Percentiles rank a stretch among this genome's conserved stretches.
These are phyloP conservation scores for Cornus florida DNA, from an alignment of 148 eudicot species.

Conservation along the genomic window DNA sequence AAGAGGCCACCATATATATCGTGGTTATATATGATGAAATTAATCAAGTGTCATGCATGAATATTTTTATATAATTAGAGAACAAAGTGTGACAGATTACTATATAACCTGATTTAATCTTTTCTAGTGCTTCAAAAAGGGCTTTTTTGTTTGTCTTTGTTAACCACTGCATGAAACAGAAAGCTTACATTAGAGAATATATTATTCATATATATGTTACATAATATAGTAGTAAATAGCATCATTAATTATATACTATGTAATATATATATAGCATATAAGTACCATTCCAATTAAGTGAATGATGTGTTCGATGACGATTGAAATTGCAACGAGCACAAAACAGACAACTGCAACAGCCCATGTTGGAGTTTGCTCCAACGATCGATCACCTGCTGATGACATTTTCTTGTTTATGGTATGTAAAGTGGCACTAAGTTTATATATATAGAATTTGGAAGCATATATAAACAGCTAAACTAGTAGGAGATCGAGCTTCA, in stretches of 20 bases:
- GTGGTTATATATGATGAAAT: too few relatives aligned
- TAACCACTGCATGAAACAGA: constrained; percentile 25
- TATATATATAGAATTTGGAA: not conserved
- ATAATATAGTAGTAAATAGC: too few relatives aligned
- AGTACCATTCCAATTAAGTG: constrained; percentile 28
- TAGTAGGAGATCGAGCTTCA: not conserved
- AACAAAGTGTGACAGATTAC: too few relatives aligned
- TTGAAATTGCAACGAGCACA: constrained; percentile 26
- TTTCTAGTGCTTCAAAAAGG: constrained; percentile 33
- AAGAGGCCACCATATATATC: not conserved
- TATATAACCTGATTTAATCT: constrained; percentile 26
- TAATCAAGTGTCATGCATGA: too few relatives aligned
- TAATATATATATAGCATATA: too few relatives aligned
- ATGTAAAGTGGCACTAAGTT: not conserved
- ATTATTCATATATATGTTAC: too few relatives aligned
- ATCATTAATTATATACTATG: too few relatives aligned
- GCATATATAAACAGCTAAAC: not conserved
- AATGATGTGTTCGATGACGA: constrained; percentile 23
- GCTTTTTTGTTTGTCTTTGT: constrained; percentile 23
- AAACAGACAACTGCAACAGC: constrained; percentile 35
- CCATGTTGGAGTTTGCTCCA: constrained; percentile 37
- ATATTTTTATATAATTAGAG: too few relatives aligned
- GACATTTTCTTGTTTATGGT: not conserved
- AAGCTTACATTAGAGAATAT: not conserved
- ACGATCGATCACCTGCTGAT: constrained; percentile 7